These are phyloP conservation scores for Fagopyrum tataricum DNA, from an alignment of 148 eudicot species.

Conservation along the genomic window DNA sequence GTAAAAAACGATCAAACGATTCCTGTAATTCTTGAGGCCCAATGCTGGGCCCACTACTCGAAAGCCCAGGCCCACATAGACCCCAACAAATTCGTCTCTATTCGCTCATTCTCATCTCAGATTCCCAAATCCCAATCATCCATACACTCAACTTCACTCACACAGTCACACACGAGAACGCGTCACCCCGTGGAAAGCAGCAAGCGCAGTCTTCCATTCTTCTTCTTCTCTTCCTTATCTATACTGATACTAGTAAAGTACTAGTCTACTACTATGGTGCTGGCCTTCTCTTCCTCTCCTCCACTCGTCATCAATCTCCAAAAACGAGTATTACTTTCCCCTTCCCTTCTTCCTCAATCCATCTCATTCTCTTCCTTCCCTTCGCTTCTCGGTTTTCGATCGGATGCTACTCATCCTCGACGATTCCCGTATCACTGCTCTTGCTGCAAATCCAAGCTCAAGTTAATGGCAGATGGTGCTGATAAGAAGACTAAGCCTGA, in stretches of 20 bases:
- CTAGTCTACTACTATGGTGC: constrained; percentile 3
- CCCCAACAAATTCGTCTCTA: background rate
- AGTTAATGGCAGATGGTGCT: constrained; percentile 11
- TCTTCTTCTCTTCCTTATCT: constrained; percentile 11
- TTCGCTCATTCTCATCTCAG: background rate
- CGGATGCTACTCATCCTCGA: background rate
- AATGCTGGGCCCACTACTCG: background rate
- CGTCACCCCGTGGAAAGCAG: background rate
- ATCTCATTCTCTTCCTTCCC: constrained; percentile 7
- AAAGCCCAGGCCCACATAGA: background rate
- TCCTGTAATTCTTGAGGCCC: background rate
- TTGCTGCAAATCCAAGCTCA: constrained; percentile 5
- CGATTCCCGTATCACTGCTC: constrained; percentile 4
- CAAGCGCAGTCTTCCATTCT: constrained; percentile 8
- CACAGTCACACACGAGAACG: constrained; percentile 3
- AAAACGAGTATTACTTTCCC: background rate
- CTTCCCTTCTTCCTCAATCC: constrained; percentile 7
- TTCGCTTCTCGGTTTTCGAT: background rate
- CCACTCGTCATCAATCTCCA: constrained; percentile 4
- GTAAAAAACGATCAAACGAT: background rate
- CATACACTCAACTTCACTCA: background rate
- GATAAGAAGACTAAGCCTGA: background rate
- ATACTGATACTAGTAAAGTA: too few relatives aligned
- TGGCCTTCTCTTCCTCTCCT: constrained; percentile 13
- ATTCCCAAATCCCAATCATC: background rate